Conservation (phyloP, 2,329 filamentous ascomycete genomes). For the Pseudogymnoascus verrucosus region DNA sequence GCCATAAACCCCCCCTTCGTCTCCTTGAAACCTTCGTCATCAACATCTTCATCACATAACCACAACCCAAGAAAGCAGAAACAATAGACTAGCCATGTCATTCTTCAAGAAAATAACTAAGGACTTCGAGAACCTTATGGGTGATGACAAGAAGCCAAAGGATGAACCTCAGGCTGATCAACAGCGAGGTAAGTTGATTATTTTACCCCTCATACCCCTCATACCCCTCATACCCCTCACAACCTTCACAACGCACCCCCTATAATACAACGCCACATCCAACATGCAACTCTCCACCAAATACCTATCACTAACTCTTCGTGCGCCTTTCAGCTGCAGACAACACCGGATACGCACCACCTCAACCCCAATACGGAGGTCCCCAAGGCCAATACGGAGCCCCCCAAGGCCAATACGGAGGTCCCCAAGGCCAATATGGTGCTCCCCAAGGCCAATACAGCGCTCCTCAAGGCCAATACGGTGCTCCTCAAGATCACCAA, state of each 20-base stretch:
- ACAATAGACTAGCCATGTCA: conserved; percentile 31
- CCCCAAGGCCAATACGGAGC: conserved; percentile 12
- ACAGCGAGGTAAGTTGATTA: background rate
- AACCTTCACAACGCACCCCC: conserved; percentile 5
- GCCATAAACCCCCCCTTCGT: background rate
- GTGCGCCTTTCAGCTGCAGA: conserved; percentile 8
- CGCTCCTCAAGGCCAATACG: background rate
- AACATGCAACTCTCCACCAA: conserved; percentile 14
- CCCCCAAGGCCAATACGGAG: conserved; percentile 13
- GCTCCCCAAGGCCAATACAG: conserved; percentile 19
- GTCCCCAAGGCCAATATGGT: conserved; percentile 13
- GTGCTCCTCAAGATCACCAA: conserved; percentile 11
- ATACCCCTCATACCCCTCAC: background rate
- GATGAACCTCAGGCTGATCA: conserved; percentile 7
- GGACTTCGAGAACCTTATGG: conserved; percentile 41
- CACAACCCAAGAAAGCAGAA: background rate
- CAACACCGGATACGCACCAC: background rate
- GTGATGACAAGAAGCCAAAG: conserved; percentile 31
- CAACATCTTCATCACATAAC: background rate
- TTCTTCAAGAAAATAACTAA: conserved; percentile 38
- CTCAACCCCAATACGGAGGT: background rate
- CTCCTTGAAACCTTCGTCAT: background rate
- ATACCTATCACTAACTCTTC: conserved; percentile 12
- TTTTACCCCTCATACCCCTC: conserved; percentile 12
- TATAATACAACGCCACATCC: conserved; percentile 10